Conservation (phyloP, 2,329 filamentous ascomycete genomes). For the Ambrosiella beaveri region DNA sequence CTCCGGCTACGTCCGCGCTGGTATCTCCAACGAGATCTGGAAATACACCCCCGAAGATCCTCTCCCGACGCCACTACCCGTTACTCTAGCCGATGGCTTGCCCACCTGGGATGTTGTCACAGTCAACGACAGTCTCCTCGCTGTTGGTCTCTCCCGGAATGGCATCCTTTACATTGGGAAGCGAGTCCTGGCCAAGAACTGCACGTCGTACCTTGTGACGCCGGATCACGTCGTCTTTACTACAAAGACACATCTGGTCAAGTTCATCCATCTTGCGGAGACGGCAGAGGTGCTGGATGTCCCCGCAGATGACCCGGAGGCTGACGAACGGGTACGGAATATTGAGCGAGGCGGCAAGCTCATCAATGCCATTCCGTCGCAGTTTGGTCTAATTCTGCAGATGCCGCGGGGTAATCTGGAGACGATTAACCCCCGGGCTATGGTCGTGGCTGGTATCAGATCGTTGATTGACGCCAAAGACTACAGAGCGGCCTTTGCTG, state of each 20-base stretch:
- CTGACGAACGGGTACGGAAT: conserved; percentile 77
- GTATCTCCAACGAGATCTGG: conserved; percentile 6
- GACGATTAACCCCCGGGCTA: conserved; percentile 80
- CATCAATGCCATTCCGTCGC: conserved; percentile 76
- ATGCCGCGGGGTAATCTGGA: conserved; percentile 94
- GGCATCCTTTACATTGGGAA: conserved; percentile 68
- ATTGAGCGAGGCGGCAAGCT: conserved; percentile 80
- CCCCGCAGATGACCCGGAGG: conserved; percentile 74
- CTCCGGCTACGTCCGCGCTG: conserved; percentile 5
- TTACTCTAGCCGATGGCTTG: conserved; percentile 22
- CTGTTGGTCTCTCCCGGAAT: conserved; percentile 51
- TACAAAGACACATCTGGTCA: conserved; percentile 79
- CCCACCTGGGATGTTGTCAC: conserved; percentile 28
- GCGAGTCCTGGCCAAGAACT: conserved; percentile 60
- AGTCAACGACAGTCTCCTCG: conserved; percentile 25
- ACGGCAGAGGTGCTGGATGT: conserved; percentile 54
- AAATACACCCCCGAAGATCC: conserved; percentile 3
- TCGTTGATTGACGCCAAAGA: conserved; percentile 62
- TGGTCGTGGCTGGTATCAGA: conserved; percentile 82
- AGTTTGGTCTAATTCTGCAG: conserved; percentile 72
- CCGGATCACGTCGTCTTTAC: conserved; percentile 76
- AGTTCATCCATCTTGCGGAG: conserved; percentile 69
- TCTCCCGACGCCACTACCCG: neutral
- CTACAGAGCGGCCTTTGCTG: conserved; percentile 68
- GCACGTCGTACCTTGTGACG: conserved; percentile 78